Base-by-base conservation (phyloP, 495 filamentous ascomycete genomes). In the Penicillium manginii region DNA sequence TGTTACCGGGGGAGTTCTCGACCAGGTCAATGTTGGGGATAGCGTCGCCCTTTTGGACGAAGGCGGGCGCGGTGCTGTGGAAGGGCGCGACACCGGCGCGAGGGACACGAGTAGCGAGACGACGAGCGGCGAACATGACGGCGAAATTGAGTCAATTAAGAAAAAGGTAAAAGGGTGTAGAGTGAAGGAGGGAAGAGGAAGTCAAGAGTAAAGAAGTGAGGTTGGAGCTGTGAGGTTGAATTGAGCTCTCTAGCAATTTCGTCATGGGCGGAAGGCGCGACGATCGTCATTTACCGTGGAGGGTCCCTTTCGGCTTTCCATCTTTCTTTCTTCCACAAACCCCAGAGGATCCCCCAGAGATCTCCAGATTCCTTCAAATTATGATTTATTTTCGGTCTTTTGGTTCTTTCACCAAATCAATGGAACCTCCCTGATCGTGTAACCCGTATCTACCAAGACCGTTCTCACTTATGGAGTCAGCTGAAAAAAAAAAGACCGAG, bases 1-100 rank as follows among this genome's bases (percentile, higher is more conserved):
- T 92, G 81, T 91, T 94, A 46, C 90, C 92, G 19, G 86, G 86
- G 19, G 78, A 82, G 69, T 73, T 72, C 68, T 84, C 81, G 50
- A 82, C 79, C 12, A 90, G 72, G 11, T 78, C 73, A 17, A 84
- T 74, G 64, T 88, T 82, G 17, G 87, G 88, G 26, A 88, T 75
- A 43, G 84, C 72, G 64, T 88, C 87, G 57, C 89, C 82, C 48
- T 86, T 84, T 39, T 78, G 78, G 18, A 80, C 80, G 33, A 81
- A 74, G 29, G 85, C 83, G 19, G 77, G 76, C 3, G 83, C 78
- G 45, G 85, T 82, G 55, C 66, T 77, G 74, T 87, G 76, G 72
- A 81, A 81, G 48, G 72, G 69, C 8, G 76, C 76, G 12, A 65
- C 65, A 61, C 75, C 74, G 42, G 69, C 69, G 67, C 73, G 72